Base-by-base conservation (phyloP, 768 basidiomycete genomes). In the Serendipita sp. region DNA sequence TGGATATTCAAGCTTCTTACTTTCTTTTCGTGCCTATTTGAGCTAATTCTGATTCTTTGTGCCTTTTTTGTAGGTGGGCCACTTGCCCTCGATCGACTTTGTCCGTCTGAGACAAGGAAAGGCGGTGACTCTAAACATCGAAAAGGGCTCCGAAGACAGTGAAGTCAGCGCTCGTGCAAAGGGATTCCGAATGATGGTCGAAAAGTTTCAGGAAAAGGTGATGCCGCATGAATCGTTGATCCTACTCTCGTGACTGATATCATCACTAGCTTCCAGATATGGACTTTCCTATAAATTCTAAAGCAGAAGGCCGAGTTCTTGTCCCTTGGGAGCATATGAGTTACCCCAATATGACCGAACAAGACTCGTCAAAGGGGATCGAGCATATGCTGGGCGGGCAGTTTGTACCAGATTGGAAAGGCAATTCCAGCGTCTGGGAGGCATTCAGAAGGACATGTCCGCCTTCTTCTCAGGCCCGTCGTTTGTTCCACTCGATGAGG, bases 231-330 rank as follows among this genome's bases (percentile, higher is more conserved):
- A 74, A 27, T 27, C 29, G 40, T 50, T 23, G 2, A 4, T 13
- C 15, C 45, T 58, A 16, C 16, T 44, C 27, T 23, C 37, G 37
- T 6, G 37, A n/a, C 0, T 63, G 18, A 31, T 16, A 27, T 64
- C 45, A 34, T 64, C 70, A 27, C 1, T 71, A 92, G 84, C 80
- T 98, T 3, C 94, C 95, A 11, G 85, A 98, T 76, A 85, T 99
- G 85, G 88, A 96, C 69, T 85, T 99, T 67, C 83, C 96, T 0
- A 83, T 99, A 74, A 98, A 97, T 69, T 84, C 88, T 27, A 88
- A 87, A 75, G 88, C 93, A 0, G 96, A 98, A 75, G 91, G 95
- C 10, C 85, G 96, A 15, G 83, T 99, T 5, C 78, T 99, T 13
- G 86, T 95, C 3, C 88, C 92, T 45, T 96, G 93, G 92, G 92